Percentiles rank a stretch among this genome's conserved stretches.
These are phyloP conservation scores for Macaranga tanarius DNA, from an alignment of 441 rosid species.

Conservation along the genomic window DNA sequence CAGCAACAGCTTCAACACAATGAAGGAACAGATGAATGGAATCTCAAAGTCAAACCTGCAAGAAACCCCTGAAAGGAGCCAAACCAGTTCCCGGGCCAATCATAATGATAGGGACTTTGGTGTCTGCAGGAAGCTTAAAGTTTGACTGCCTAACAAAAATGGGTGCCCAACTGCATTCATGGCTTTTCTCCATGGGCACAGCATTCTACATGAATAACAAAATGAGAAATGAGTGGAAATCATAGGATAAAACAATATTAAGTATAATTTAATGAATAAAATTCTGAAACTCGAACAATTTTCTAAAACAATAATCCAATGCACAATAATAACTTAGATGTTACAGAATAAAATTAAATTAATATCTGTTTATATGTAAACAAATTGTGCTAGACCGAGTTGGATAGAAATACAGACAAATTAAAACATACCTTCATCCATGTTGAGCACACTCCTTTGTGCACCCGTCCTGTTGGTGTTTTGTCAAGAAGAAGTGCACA, in stretches of 20 bases:
- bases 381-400: background rate
- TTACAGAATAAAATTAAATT: no score
- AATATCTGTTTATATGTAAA: background rate
- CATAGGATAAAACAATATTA: background rate
- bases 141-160: constrained; percentile 87
- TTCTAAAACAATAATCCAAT: background rate
- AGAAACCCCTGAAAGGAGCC: constrained; percentile 98
- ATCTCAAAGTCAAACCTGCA: constrained; percentile 49
- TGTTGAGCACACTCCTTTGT: constrained; percentile 96
- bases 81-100: constrained; percentile 98
- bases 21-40: background rate
- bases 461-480: constrained; percentile 79
- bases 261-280: background rate
- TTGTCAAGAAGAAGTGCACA: constrained; percentile 89
- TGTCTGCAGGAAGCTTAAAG: constrained; percentile 81
- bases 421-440: constrained; percentile 86
- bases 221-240: background rate
- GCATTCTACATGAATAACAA: constrained; percentile 48
- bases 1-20: background rate
- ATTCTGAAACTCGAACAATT: background rate
- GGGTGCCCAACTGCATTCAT: constrained; percentile 76
- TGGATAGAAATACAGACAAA: background rate
- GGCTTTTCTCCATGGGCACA: constrained; percentile 59
- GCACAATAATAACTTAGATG: background rate
- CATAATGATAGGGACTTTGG: constrained; percentile 85